Evolutionary conservation across 805 yeast species (phyloP).

Genomic region (Myxozyma geophila): DNA sequence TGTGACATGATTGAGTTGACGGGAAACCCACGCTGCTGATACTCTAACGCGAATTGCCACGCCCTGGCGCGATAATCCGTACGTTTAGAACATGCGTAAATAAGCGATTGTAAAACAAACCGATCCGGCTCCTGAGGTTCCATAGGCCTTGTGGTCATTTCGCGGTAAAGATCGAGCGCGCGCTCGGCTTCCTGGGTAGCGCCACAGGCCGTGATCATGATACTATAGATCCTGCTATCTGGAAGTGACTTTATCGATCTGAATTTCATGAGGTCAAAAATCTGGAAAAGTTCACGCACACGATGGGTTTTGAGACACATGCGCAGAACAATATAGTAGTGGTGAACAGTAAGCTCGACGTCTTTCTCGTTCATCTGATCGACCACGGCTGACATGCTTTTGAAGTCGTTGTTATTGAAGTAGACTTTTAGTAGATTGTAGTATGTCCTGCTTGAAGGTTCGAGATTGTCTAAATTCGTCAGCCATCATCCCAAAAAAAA

Average conservation of each 20-base stretch:
- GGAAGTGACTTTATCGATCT: constrained; percentile 70
- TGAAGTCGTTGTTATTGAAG: constrained; percentile 40
- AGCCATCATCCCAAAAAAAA: neutral
- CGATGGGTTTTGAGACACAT: constrained; percentile 43
- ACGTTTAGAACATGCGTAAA: constrained; percentile 68
- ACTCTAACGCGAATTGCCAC: constrained; percentile 72
- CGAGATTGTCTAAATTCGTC: constrained; percentile 19
- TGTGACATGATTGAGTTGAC: constrained; percentile 58
- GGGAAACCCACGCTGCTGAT: constrained; percentile 52
- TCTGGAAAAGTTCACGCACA: constrained; percentile 64
- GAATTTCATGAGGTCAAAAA: constrained; percentile 87
- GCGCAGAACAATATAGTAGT: constrained; percentile 24
- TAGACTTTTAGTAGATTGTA: constrained; percentile 44
- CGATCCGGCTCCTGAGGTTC: constrained; percentile 50
- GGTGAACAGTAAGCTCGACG: constrained; percentile 38
- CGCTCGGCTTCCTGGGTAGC: constrained; percentile 67
- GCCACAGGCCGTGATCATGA: constrained; percentile 69
- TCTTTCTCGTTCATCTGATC: constrained; percentile 38
- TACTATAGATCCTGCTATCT: constrained; percentile 66
- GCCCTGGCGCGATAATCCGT: constrained; percentile 58
- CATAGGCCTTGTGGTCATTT: constrained; percentile 54
- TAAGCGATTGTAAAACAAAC: constrained; percentile 59
- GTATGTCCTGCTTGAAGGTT: constrained; percentile 42
- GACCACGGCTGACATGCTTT: constrained; percentile 36
- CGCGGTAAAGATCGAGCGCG: constrained; percentile 76